Conservation (phyloP, 805 yeast species). For the Candida awuae region DNA sequence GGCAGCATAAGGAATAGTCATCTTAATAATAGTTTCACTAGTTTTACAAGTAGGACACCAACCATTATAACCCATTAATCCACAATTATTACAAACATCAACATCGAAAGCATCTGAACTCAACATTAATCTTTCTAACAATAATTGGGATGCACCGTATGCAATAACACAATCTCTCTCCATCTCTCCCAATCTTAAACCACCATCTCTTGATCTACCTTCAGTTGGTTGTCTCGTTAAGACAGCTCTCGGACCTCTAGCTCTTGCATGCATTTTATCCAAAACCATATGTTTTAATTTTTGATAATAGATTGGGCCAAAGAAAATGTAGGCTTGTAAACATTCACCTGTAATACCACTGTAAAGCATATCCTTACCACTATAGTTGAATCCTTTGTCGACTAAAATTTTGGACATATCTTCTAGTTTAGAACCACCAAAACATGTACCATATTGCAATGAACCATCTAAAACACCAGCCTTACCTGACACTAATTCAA, state of each 20-base stretch:
- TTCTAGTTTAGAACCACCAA: conserved; percentile 93
- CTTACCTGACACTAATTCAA: conserved; percentile 91
- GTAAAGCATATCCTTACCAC: conserved; percentile 96
- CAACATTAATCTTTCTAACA: conserved; percentile 89
- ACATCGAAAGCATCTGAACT: conserved; percentile 98
- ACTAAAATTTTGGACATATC: conserved; percentile 90
- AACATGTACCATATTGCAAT: conserved; percentile 94
- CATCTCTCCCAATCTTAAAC: conserved; percentile 97
- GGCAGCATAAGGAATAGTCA: conserved; percentile 99
- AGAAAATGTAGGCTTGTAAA: conserved; percentile 93
- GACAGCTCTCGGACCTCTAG: conserved; percentile 98
- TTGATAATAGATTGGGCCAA: conserved; percentile 97
- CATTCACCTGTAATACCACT: conserved; percentile 98
- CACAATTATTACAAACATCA: conserved; percentile 89
- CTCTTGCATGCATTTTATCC: conserved; percentile 99
- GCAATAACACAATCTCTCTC: conserved; percentile 99
- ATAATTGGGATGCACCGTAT: conserved; percentile 93
- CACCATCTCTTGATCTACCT: conserved; percentile 99
- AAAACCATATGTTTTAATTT: conserved; percentile 97
- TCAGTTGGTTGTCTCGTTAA: conserved; percentile 97
- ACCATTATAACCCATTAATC: conserved; percentile 92
- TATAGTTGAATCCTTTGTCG: conserved; percentile 85
- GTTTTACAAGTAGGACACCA: conserved; percentile 98
- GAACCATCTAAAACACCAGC: conserved; percentile 94
- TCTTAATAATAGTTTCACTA: conserved; percentile 75